phyloP scores from a whole-genome alignment of 805 yeast species.

The Hanseniaspora hatyaiensis region DNA sequence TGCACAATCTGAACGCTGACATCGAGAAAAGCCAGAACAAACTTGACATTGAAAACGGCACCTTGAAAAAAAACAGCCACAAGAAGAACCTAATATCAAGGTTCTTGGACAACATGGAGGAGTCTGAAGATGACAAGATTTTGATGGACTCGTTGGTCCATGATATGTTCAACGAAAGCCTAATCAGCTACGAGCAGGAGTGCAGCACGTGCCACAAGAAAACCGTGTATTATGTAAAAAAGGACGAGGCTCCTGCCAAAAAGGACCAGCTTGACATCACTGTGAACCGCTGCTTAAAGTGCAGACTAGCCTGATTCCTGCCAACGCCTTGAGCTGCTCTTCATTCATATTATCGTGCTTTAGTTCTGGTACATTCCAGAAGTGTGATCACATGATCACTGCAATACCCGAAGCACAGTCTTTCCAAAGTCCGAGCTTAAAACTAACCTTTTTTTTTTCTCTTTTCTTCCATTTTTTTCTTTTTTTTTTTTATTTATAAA shows the following conservation, averaged over 20 bases:
- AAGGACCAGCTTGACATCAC: not conserved
- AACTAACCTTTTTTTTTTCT: not conserved
- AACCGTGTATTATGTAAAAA: not conserved
- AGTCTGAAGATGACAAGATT: constrained; percentile 10
- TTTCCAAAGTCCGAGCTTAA: not conserved
- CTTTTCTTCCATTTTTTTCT: not conserved
- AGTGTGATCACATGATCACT: too few relatives aligned
- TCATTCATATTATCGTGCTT: too few relatives aligned
- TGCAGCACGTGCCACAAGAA: not conserved
- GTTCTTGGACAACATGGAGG: constrained; percentile 11
- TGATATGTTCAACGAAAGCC: not conserved
- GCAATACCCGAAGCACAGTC: too few relatives aligned
- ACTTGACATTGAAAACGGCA: not conserved
- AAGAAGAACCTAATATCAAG: constrained; percentile 2
- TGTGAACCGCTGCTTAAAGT: not conserved
- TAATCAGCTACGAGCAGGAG: not conserved
- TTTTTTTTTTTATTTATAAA: not conserved
- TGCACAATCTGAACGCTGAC: constrained; percentile 31
- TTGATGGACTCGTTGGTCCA: not conserved
- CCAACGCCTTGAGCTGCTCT: too few relatives aligned
- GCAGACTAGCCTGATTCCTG: not conserved
- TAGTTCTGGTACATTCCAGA: constrained; percentile 9
- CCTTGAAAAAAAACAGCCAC: not conserved
- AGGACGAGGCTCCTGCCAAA: not conserved
- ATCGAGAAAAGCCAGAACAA: constrained; percentile 17